Evolutionary conservation across 345 rosid species (phyloP).

Genomic region (Lepidium africanum): DNA sequence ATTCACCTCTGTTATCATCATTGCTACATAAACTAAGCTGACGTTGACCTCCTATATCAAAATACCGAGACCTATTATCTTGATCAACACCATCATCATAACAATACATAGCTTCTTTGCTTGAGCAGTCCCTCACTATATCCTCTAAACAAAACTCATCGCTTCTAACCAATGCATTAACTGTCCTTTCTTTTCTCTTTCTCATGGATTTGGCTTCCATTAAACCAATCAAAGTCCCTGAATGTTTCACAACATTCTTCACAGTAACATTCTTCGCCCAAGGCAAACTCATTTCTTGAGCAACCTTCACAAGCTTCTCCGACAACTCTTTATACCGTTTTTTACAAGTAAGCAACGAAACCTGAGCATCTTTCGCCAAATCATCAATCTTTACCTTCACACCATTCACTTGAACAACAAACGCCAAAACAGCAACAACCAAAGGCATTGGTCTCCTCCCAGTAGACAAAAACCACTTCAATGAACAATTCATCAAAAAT

Average conservation of each 20-base stretch:
- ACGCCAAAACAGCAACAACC: slow-evolving; percentile 61
- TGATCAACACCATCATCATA: slow-evolving; percentile 12
- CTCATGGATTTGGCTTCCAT: slow-evolving; percentile 68
- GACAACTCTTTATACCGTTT: slow-evolving; percentile 53
- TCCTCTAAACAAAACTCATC: slow-evolving; percentile 24
- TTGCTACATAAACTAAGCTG: not conserved
- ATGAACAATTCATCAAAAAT: slow-evolving; percentile 60
- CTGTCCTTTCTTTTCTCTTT: slow-evolving; percentile 11
- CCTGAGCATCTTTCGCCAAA: slow-evolving; percentile 38
- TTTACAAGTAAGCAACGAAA: slow-evolving; percentile 38
- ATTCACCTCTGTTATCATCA: slow-evolving; percentile 6
- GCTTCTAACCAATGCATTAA: not conserved
- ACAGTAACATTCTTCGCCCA: slow-evolving; percentile 72
- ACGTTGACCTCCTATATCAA: slow-evolving; percentile 22
- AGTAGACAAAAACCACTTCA: slow-evolving; percentile 67
- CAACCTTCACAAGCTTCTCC: slow-evolving; percentile 56
- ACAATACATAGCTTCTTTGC: slow-evolving; percentile 31
- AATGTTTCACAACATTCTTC: slow-evolving; percentile 64
- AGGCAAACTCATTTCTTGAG: slow-evolving; percentile 49
- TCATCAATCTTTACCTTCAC: slow-evolving; percentile 44
- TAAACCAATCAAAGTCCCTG: slow-evolving; percentile 43
- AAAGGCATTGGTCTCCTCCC: slow-evolving; percentile 76
- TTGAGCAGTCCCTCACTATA: slow-evolving; percentile 40
- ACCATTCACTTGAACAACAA: slow-evolving; percentile 56
- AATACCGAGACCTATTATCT: slow-evolving; percentile 26